Evolutionary conservation across 108 stramenopile genomes (phyloP), one percentile per base, ranked within the genome.

Genomic region (Nitzschia sp.): DNA sequence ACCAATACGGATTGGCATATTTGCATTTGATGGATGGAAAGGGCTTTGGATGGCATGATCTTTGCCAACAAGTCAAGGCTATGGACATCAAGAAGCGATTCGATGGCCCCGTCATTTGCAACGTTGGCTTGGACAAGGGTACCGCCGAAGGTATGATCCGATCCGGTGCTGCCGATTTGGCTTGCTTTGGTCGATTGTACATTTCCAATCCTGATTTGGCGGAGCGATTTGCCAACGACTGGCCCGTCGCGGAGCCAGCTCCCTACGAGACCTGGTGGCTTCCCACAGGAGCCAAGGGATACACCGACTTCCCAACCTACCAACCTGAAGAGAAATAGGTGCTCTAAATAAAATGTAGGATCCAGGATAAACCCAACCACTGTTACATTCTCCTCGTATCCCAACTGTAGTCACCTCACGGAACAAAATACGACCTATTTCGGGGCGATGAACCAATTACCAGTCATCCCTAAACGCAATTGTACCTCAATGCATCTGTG

Each of bases 131-230:
- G 41, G 79, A 84, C 53, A 75, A 80, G 44, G 86, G 86, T 22
- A 64, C 69, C 2, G 87, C 80, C 48, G 83, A 86, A 53, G 87
- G 85, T 15, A 79, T 81, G 65, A 38, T 83, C 15, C 72, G 78
- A n/a, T 68, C 70, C 34, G 87, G 87, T 26, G 73, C 78, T 42
- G 78, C 62, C 24, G 90, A 92, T 53, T 41, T 85, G 48, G 71
- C 75, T 7, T 64, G 76, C 48, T 92, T 87, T 69, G 93, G 89
- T 19, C 80, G 93, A 10, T 60, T 76, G 29, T 92, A 79, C 78
- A 84, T 94, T 50, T 58, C 76, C 51, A 94, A 92, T 57, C 93
- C 93, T 17, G 93, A 94, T 67, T 72, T 92, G 53, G 73, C 69
- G 26, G 78, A 75, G 26, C 84, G 91, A 43, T 89, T 79, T 56